Base-by-base conservation (phyloP, 495 filamentous ascomycete species). In the Annulohypoxylon nitens region DNA sequence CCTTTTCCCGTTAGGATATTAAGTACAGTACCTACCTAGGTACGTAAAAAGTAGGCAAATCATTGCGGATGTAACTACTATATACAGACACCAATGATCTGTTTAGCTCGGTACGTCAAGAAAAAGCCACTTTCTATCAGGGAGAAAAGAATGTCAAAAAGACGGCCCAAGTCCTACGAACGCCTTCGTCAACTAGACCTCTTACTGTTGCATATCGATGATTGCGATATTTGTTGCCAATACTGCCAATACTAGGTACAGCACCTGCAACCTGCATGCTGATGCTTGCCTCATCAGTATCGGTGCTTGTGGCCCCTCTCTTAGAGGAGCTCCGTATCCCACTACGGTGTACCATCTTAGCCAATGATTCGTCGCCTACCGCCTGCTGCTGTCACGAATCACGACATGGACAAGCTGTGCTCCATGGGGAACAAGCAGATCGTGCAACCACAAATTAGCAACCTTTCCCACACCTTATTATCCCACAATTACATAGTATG, bases 351-450 rank as follows among this genome's bases (percentile, higher is more conserved):
- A 18, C 34, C 53, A 23, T 41, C 43, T 37, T 25, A 39, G 11
- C 72, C 72, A 75, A 70, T 75, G 25, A 43, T 33, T 54, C 10
- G 45, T 37, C 59, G 26, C 55, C 60, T 57, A 61, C 60, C 64
- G 23, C 62, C 63, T 53, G 47, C 63, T 53, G 43, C 36, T 64
- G 67, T 62, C 53, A 71, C 72, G 60, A 71, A 75, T 68, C 72
- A 71, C 67, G 25, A 33, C 72, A 75, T 64, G 47, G 47, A 11
- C 34, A 75, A 75, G 72, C 59, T 55, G 67, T 75, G 36, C 54
- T 64, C 50, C 72, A 39, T 67, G 54, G 67, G 72, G 55, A 67
- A 75, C 63, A 50, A 61, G 72, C 64, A 75, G 64, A 63, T 61
- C 45, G 67, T 75, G 64, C 61, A 23, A 71, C 72, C 67, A 64